Conservation (phyloP, 345 rosid species). For the Pseudoturritis turrita region DNA sequence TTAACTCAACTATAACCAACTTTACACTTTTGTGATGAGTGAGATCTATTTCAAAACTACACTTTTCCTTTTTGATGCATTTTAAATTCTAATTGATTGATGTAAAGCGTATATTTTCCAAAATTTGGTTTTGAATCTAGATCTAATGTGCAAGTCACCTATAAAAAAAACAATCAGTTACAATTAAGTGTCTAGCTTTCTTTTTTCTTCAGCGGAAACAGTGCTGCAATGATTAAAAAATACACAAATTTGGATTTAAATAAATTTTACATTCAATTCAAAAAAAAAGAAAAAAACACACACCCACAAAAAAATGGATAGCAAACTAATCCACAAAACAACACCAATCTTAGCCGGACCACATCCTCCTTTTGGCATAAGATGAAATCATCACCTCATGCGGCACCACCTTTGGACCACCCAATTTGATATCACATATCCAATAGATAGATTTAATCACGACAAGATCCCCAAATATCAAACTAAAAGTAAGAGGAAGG, state of each 20-base stretch:
- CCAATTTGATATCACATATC: not conserved
- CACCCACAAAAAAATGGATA: not conserved
- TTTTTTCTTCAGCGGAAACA: not conserved
- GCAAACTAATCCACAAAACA: not conserved
- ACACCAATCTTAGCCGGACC: conserved; percentile 4
- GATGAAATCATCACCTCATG: conserved; percentile 25
- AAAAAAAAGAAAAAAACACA: no score
- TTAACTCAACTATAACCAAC: not conserved
- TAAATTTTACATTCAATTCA: no score
- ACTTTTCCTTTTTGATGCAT: not conserved
- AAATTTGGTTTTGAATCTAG: conserved; percentile 12
- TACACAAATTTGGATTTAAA: no score
- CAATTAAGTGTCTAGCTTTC: not conserved
- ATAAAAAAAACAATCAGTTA: not conserved
- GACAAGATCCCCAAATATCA: not conserved
- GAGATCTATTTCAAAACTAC: not conserved
- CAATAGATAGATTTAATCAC: not conserved
- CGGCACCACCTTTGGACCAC: conserved; percentile 27
- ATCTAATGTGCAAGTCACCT: conserved; percentile 7
- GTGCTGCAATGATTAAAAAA: not conserved
- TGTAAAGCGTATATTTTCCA: conserved; percentile 1
- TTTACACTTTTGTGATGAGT: conserved; percentile 19
- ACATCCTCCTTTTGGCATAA: not conserved
- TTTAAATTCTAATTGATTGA: conserved; percentile 12
- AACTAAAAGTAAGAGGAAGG: not conserved